Percentiles rank a stretch among this genome's conserved stretches.
Conservation (phyloP, 345 rosid species). For the Salix caprea region DNA sequence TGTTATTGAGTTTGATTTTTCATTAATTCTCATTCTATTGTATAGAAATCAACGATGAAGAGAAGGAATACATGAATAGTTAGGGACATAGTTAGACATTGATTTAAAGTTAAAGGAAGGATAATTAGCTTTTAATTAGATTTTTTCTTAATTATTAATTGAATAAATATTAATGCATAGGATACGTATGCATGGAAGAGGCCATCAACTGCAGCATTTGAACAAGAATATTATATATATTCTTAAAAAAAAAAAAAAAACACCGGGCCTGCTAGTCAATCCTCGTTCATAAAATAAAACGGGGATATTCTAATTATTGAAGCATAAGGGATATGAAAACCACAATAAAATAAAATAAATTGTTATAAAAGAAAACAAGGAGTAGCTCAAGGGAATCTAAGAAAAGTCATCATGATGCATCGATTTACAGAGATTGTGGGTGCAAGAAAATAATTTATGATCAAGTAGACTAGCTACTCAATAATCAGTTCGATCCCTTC, state of each 20-base stretch:
- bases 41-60: no score
- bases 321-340: slow-evolving; percentile 11
- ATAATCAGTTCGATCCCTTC: background rate
- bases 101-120: no score
- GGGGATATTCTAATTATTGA: slow-evolving; percentile 36
- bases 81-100: no score
- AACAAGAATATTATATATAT: slow-evolving; percentile 3
- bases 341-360: background rate
- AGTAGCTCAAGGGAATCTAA: background rate
- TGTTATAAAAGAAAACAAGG: background rate
- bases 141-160: background rate
- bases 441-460: background rate
- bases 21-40: no score
- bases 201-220: slow-evolving; percentile 10
- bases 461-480: background rate
- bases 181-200: background rate
- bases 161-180: background rate
- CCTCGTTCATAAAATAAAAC: slow-evolving; percentile 31
- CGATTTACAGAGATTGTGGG: slow-evolving; percentile 1
- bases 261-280: slow-evolving; percentile 28
- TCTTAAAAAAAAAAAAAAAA: no score
- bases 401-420: slow-evolving; percentile 18
- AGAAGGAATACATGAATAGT: no score
- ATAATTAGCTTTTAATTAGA: background rate
- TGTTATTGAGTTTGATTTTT: no score